Base-by-base conservation (phyloP, 345 rosid genomes). In the Ceriops zippeliana region DNA sequence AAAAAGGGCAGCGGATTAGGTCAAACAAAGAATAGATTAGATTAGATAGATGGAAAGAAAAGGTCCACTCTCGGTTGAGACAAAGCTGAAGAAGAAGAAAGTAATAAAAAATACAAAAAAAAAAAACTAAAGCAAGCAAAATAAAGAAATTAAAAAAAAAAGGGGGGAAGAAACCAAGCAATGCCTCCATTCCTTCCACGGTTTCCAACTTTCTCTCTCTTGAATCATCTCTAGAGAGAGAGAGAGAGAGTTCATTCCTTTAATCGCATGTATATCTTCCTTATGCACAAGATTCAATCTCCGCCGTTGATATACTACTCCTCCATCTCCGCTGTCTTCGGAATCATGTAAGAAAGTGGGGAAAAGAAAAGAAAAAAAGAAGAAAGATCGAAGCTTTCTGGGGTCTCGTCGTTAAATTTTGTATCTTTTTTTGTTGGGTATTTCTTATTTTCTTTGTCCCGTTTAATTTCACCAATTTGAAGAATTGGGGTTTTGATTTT, bases 161-260 rank as follows among this genome's bases (percentile, higher is more conserved):
- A 26, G n/a, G 15, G 19, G 5, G 24, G 31, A 13, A 24, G 35
- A 16, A 7, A 21, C 56, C 17, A 59, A 21, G 42, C 35, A 34
- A 68, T 57, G 63, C 46, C 63, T 26, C 37, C 65, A 30, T 17
- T 54, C 65, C 47, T 58, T 26, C 59, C 19, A 10, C 30, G 31
- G 24, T 4, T 7, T 24, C 0, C 0, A 17, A 13, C 49, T 49
- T 10, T 66, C 67, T 68, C 71, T 66, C 76, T 66, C 67, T 52
- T 22, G 8, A 51, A 22, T 20, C 19, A 51, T 66, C 28, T 73
- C 30, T 74, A 68, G 65, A 68, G 78, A 74, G 73, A 74, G 65
- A 68, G 78, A 74, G 73, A 74, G 69, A 68, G 63, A 68, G 30
- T 67, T 46, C 34, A 2, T 6, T 0, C 10, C 37, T 62, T 15